These are phyloP conservation scores for Axilococcus clingmanii DNA, from an alignment of 139 green algal species.

Conservation along the genomic window DNA sequence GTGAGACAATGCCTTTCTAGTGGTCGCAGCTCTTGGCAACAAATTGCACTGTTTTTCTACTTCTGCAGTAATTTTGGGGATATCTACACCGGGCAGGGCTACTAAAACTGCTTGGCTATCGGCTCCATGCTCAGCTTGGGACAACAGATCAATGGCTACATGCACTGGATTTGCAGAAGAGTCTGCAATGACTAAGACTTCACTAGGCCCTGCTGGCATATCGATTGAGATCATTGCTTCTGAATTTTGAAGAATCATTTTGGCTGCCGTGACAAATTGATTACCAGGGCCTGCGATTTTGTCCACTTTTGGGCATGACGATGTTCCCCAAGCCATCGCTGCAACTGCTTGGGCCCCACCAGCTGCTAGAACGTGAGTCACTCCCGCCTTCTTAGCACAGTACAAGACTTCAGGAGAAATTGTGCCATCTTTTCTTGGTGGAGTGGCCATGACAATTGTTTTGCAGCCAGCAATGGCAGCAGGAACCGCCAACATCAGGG, in stretches of 20 bases:
- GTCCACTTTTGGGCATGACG: conserved; percentile 88
- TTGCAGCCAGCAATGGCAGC: conserved; percentile 76
- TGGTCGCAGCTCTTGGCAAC: conserved; percentile 77
- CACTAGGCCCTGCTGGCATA: conserved; percentile 87
- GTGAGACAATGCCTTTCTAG: conserved; percentile 80
- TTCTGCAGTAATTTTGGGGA: conserved; percentile 64
- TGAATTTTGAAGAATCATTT: conserved; percentile 86
- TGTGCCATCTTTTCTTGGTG: conserved; percentile 65
- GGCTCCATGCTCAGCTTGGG: conserved; percentile 93
- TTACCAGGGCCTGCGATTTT: conserved; percentile 86
- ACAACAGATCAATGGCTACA: conserved; percentile 91
- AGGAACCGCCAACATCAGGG: conserved; percentile 94
- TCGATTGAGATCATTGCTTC: conserved; percentile 97
- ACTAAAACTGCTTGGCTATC: conserved; percentile 90
- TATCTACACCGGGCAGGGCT: conserved; percentile 74
- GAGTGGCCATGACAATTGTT: conserved; percentile 94
- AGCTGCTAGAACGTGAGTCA: conserved; percentile 92
- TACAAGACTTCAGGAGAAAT: conserved; percentile 84
- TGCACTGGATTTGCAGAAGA: conserved; percentile 54
- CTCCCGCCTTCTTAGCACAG: conserved; percentile 88
- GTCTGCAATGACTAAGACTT: conserved; percentile 93
- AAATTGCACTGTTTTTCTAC: conserved; percentile 68
- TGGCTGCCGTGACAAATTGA: conserved; percentile 86
- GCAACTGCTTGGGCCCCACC: conserved; percentile 92
- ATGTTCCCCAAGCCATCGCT: conserved; percentile 92